Evolutionary conservation across 768 basidiomycete genomes (phyloP), one percentile per base, ranked within the genome.

Genomic region (Leccinum barrowsii): DNA sequence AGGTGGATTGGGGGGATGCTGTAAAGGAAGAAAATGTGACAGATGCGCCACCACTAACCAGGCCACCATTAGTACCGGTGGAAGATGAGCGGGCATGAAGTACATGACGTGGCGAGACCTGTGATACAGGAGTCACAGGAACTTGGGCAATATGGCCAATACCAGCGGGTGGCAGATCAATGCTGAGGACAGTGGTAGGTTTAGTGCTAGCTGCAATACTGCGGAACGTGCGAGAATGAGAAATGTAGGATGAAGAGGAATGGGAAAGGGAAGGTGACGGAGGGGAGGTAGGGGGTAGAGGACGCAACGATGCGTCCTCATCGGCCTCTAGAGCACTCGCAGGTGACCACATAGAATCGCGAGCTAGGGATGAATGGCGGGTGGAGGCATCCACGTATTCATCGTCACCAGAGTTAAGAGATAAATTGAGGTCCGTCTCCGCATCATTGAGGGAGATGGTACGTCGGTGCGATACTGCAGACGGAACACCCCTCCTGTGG

Each of bases 91-190:
- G 82, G 11, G 80, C 77, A 69, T 90, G 88, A 19, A 80, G 77
- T 21, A 78, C 71, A 51, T 86, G 74, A 51, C 89, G 82, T 48
- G 71, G 65, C 60, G 81, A 76, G 12, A 78, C 61, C 55, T 81
- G 78, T 5, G 82, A 75, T 7, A 78, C 75, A 0, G 86, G 82
- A 24, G 88, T 86, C 35, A 77, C 67, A 42, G 90, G 85, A 10
- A 85, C 91, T 68, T 96, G 90, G 6, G 94, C 94, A 64, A 96
- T 96, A 72, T 96, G 93, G 1, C 89, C 94, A 80, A 94, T 86
- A 12, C 89, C 90, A 63, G 85, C 86, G 7, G 86, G 83, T 48
- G 81, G 83, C 24, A 93, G 71, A 67, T 98, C 95, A 60, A 96
- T 84, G 64, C 90, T 93, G n/a, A 97, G 78, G 24, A 98, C 74